phyloP scores from a whole-genome alignment of 2,329 filamentous ascomycete species.

The Arthrobotrys sinensis region DNA sequence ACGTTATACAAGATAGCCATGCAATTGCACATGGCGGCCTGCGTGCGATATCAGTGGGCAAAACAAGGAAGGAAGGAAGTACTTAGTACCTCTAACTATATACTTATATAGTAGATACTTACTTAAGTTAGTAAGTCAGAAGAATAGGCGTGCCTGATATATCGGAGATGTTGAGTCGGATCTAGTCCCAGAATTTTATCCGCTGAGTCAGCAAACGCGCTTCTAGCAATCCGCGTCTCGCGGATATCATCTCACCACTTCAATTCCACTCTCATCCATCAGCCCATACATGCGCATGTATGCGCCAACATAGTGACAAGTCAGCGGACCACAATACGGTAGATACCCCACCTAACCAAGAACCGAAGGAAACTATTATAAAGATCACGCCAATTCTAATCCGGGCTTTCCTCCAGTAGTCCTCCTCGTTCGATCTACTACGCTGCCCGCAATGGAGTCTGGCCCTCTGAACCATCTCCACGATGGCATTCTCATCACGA shows the following conservation, averaged over 20 bases:
- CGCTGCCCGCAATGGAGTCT: neutral
- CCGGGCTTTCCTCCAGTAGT: neutral
- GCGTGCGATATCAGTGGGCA: too few relatives aligned
- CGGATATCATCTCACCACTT: slow-evolving; percentile 2
- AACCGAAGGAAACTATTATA: neutral
- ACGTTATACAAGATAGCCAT: too few relatives aligned
- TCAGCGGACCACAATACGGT: neutral
- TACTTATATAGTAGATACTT: too few relatives aligned
- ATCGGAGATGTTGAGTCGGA: neutral
- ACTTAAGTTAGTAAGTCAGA: too few relatives aligned
- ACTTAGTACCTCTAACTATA: too few relatives aligned
- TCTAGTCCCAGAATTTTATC: neutral
- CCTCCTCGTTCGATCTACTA: neutral
- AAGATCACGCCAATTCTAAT: neutral
- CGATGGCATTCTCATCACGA: slow-evolving; percentile 3
- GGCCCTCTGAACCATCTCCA: neutral
- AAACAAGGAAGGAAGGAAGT: too few relatives aligned
- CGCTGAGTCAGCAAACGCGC: slow-evolving; percentile 26
- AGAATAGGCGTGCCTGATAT: too few relatives aligned
- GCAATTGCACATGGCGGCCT: too few relatives aligned
- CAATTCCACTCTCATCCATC: neutral
- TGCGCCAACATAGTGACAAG: too few relatives aligned
- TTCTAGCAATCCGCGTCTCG: neutral
- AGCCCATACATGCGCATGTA: neutral
- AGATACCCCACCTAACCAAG: neutral